Percentiles rank a stretch among this genome's conserved stretches.
Evolutionary conservation across 495 filamentous ascomycete species (phyloP).

Genomic region (Astrocystis sublimbata): DNA sequence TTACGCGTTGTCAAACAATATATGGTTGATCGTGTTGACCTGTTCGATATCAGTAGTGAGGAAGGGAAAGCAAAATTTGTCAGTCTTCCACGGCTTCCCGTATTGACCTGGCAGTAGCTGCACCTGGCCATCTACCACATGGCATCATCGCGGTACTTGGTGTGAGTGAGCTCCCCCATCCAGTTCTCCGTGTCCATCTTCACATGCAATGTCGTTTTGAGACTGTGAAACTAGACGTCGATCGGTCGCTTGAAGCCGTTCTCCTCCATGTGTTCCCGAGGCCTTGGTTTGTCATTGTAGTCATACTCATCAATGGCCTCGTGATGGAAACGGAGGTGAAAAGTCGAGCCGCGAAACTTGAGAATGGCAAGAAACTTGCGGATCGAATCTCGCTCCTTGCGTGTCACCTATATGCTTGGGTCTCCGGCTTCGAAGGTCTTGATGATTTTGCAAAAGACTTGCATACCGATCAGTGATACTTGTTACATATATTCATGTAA

Average conservation of each 20-base stretch:
- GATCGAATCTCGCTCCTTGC: slow-evolving; percentile 42
- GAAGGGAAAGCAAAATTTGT: slow-evolving; percentile 44
- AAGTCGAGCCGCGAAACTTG: slow-evolving; percentile 44
- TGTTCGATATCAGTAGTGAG: slow-evolving; percentile 36
- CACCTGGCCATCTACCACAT: slow-evolving; percentile 36
- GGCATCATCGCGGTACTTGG: slow-evolving; percentile 47
- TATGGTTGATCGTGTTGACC: slow-evolving; percentile 44
- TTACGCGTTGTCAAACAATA: slow-evolving; percentile 42
- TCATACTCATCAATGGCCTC: slow-evolving; percentile 40
- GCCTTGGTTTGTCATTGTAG: slow-evolving; percentile 36
- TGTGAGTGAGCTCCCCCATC: slow-evolving; percentile 31
- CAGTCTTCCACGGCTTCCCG: background rate
- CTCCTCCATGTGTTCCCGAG: slow-evolving; percentile 48
- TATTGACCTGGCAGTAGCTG: slow-evolving; percentile 24
- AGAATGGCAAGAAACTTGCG: slow-evolving; percentile 59
- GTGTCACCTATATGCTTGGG: slow-evolving; percentile 35
- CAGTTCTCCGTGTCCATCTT: slow-evolving; percentile 46
- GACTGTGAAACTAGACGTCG: slow-evolving; percentile 55
- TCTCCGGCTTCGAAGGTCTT: slow-evolving; percentile 31
- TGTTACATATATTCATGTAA: background rate
- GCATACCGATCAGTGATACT: background rate
- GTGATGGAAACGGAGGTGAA: slow-evolving; percentile 39
- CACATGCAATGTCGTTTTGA: slow-evolving; percentile 50
- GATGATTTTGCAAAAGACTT: slow-evolving; percentile 37
- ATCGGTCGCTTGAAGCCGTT: slow-evolving; percentile 45